Conservation (phyloP, 306 rosid genomes). For the Begonia peltatifolia region DNA sequence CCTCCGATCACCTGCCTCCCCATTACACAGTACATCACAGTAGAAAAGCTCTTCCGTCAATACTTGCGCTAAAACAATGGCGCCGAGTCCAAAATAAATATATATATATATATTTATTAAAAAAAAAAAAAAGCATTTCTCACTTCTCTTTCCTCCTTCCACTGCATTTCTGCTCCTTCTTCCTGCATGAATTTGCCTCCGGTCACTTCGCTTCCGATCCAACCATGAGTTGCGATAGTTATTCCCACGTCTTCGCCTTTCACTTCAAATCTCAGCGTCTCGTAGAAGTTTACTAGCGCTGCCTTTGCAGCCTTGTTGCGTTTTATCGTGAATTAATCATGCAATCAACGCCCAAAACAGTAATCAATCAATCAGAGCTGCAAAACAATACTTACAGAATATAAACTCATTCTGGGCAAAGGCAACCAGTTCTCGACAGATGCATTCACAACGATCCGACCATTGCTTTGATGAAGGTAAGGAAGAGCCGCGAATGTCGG, state of each 20-base stretch:
- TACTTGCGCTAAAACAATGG: not conserved
- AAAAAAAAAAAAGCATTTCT: not conserved
- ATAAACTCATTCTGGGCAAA: constrained; percentile 79
- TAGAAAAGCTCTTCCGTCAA: not conserved
- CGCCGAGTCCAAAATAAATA: no score
- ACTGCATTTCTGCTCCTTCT: constrained; percentile 80
- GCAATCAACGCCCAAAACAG: not conserved
- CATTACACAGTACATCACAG: not conserved
- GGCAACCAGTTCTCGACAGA: constrained; percentile 81
- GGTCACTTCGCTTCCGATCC: constrained; percentile 70
- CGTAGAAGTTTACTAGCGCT: constrained; percentile 65
- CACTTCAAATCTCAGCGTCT: constrained; percentile 71
- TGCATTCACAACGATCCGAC: constrained; percentile 61
- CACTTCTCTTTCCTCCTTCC: constrained; percentile 91
- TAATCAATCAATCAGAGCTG: not conserved
- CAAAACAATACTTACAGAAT: constrained; percentile 43
- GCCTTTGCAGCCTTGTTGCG: constrained; percentile 57
- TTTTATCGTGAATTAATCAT: not conserved
- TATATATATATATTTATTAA: no score
- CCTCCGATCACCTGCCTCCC: constrained; percentile 26
- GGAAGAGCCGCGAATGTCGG: constrained; percentile 80
- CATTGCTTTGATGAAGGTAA: constrained; percentile 51
- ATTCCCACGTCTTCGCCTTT: constrained; percentile 50
- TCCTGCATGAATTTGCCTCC: constrained; percentile 78
- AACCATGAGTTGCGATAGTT: constrained; percentile 79